phyloP scores from a whole-genome alignment of 352 stramenopile species.

The Pythium pyrilobum region DNA sequence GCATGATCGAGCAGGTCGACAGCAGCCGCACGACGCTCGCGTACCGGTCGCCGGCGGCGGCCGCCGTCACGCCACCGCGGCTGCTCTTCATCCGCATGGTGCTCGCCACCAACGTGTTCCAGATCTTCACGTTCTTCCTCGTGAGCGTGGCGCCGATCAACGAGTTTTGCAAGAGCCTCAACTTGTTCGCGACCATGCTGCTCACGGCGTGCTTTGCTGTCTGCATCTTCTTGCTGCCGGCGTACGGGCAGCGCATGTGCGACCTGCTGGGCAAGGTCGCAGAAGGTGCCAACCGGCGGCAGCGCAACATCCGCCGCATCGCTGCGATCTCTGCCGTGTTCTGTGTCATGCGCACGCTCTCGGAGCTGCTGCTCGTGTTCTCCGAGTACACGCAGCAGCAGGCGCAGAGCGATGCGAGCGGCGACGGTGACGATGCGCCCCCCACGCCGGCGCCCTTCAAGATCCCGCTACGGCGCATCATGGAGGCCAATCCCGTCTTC shows the following conservation, averaged over 20 bases:
- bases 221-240: constrained; percentile 43
- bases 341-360: constrained; percentile 45
- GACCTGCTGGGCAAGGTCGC: constrained; percentile 48
- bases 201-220: constrained; percentile 44
- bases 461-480: constrained; percentile 36
- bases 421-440: constrained; percentile 6
- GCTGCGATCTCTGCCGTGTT: constrained; percentile 48
- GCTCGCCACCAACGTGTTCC: constrained; percentile 38
- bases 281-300: constrained; percentile 36
- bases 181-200: constrained; percentile 41
- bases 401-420: background rate
- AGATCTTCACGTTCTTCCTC: constrained; percentile 42
- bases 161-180: constrained; percentile 30
- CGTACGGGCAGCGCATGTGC: constrained; percentile 53
- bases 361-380: constrained; percentile 37
- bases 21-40: constrained; percentile 8
- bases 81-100: constrained; percentile 54
- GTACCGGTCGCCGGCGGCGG: background rate
- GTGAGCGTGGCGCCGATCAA: constrained; percentile 23
- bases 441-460: constrained; percentile 22
- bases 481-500: constrained; percentile 57
- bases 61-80: constrained; percentile 28
- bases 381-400: constrained; percentile 29
- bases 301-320: constrained; percentile 59
- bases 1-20: constrained; percentile 57